Conservation (phyloP, 495 filamentous ascomycete genomes). For the Immersiella caudata region DNA sequence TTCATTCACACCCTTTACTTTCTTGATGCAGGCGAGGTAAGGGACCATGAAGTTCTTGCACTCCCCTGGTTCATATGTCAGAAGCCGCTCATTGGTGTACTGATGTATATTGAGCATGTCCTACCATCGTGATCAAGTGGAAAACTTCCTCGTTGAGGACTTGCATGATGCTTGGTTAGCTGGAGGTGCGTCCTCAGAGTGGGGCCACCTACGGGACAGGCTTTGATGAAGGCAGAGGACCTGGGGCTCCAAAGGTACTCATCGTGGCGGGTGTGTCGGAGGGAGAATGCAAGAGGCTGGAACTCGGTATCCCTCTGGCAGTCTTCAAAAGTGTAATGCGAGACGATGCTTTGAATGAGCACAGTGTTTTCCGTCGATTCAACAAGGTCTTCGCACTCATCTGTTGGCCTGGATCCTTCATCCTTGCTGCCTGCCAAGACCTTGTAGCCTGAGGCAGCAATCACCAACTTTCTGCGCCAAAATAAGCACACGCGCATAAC, state of each 20-base stretch:
- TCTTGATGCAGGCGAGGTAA: constrained; percentile 85
- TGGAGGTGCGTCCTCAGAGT: constrained; percentile 6
- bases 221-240: constrained; percentile 70
- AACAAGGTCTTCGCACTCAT: neutral
- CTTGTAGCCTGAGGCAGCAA: constrained; percentile 10
- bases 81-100: neutral
- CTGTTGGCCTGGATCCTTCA: neutral
- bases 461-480: neutral
- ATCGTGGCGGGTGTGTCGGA: constrained; percentile 30
- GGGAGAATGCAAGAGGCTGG: neutral
- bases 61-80: constrained; percentile 63
- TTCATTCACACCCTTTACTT: constrained; percentile 78
- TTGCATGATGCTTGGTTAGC: constrained; percentile 34
- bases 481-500: constrained; percentile 25
- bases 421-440: constrained; percentile 2
- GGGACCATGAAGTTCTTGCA: constrained; percentile 84
- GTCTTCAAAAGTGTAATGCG: neutral
- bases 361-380: neutral
- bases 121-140: constrained; percentile 93
- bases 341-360: neutral
- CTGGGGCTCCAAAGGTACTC: constrained; percentile 77
- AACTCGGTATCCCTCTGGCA: neutral
- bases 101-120: constrained; percentile 21
- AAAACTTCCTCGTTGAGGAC: constrained; percentile 93
- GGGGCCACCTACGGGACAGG: constrained; percentile 71